Evolutionary conservation across 306 rosid species (phyloP).

Genomic region (Crataegus laevigata): DNA sequence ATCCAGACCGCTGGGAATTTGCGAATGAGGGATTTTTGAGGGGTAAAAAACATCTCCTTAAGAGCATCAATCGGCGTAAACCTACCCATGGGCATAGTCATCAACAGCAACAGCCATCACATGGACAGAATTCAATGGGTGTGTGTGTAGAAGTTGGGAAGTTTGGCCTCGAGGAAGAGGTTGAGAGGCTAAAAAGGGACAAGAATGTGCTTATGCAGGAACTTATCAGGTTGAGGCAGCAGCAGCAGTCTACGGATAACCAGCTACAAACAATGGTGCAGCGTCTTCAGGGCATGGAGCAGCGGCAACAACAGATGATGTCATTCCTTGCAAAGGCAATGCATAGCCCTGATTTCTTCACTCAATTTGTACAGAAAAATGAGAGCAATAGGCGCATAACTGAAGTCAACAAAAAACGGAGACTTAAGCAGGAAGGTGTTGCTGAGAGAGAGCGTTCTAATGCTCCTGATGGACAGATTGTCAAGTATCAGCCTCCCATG

Average conservation of each 20-base stretch:
- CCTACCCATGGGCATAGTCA: conserved; percentile 77
- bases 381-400: conserved; percentile 72
- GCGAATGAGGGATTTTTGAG: conserved; percentile 93
- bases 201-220: conserved; percentile 98
- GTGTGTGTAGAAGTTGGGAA: conserved; percentile 98
- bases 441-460: conserved; percentile 39
- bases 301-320: conserved; percentile 97
- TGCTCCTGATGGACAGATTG: conserved; percentile 75
- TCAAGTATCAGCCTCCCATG: conserved; percentile 68
- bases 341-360: conserved; percentile 91
- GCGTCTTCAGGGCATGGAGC: conserved; percentile 98
- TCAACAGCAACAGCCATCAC: conserved; percentile 64
- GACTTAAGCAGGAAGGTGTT: conserved; percentile 72
- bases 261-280: conserved; percentile 91
- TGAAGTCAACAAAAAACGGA: conserved; percentile 78
- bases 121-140: conserved; percentile 72
- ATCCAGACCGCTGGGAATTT: conserved; percentile 99
- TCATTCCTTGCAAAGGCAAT: conserved; percentile 96
- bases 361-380: conserved; percentile 90
- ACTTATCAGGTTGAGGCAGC: conserved; percentile 96
- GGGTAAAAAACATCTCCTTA: conserved; percentile 91
- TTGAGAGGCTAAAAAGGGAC: conserved; percentile 92
- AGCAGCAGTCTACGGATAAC: conserved; percentile 89
- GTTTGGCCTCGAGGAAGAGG: conserved; percentile 96
- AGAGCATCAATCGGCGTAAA: conserved; percentile 72